Percentiles rank a stretch among this genome's conserved stretches.
These are phyloP conservation scores for Rhodotorula babjevae DNA, from an alignment of 768 basidiomycete genomes.

Conservation along the genomic window DNA sequence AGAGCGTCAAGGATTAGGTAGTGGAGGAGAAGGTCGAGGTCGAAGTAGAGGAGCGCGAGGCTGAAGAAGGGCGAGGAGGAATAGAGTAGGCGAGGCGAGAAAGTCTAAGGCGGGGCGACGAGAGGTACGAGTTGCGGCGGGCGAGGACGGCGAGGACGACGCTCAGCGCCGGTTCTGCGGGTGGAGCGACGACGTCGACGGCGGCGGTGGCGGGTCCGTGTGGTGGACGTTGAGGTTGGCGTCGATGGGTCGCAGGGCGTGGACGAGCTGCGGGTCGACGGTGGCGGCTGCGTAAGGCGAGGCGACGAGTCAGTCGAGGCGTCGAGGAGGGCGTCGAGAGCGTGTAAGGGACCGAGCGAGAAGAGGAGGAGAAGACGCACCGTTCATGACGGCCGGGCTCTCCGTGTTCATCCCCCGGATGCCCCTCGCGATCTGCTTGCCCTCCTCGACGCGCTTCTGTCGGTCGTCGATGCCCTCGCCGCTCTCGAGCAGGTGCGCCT, in stretches of 20 bases:
- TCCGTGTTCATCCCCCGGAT: constrained; percentile 36
- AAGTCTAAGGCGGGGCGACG: not conserved
- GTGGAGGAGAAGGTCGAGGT: no score
- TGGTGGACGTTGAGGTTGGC: constrained; percentile 30
- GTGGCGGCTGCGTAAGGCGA: not conserved
- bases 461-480: constrained; percentile 26
- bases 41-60: no score
- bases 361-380: not conserved
- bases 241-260: constrained; percentile 36
- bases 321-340: no score
- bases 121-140: not conserved
- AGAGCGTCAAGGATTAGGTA: not conserved
- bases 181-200: constrained; percentile 16
- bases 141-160: not conserved
- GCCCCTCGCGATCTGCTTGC: constrained; percentile 16
- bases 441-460: constrained; percentile 17
- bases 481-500: constrained; percentile 25
- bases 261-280: constrained; percentile 31
- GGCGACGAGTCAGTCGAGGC: no score
- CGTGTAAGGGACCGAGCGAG: not conserved
- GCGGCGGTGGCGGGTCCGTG: constrained; percentile 32
- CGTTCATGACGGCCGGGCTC: constrained; percentile 13
- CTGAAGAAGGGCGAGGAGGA: no score
- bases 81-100: not conserved
- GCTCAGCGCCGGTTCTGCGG: not conserved